Base-by-base conservation (phyloP, 1,284 basidiomycete genomes). In the Melampsora americana region DNA sequence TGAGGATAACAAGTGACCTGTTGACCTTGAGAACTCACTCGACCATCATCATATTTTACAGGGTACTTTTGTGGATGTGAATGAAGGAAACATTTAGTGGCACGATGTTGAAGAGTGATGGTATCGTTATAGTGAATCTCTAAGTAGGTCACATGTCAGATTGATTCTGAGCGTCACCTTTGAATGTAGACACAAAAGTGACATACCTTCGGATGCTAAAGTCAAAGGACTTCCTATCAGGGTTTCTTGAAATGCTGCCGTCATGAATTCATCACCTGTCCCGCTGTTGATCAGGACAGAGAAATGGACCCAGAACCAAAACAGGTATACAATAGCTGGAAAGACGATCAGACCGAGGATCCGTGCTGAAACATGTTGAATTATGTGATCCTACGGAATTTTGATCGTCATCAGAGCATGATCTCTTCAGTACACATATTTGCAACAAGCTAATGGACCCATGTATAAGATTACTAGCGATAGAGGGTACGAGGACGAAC, bases 1-100 rank as follows among this genome's bases (percentile, higher is more conserved):
- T 94, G 90, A 0, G 89, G 91, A 84, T 98, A 98, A 60, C 91
- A 95, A n/a, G 96, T 99, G 42, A 99, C 96, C 83, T 99, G 96
- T 85, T 98, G 96, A 78, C 93, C 95, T 87, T 96, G 92, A 80
- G 90, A 93, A 80, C 92, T 94, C 83, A 99, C 90, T 77, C 96
- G 92, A 1, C 95, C 94, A 80, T 99, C 96, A 0, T 95, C 92
- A 82, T 99, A 99, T 78, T 90, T 90, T 78, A 97, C 85, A 42
- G 96, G 96, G 82, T 98, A 99, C 28, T 84, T 86, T 59, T 97
- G 93, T 0, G 87, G 83, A 81, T 99, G 95, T 2, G 96, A 98
- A 83, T 99, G 95, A 75, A 99, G 85, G 84, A 89, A 95, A 44
- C 91, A 91, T 80, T 95, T 93, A 39, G 94, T 92, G 78, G 93